A percentile compares a stretch with the other conserved stretches of the same genome.
Evolutionary conservation across 192 early-diverging fungal genomes (phyloP).

Genomic region (Geranomyces variabilis): DNA sequence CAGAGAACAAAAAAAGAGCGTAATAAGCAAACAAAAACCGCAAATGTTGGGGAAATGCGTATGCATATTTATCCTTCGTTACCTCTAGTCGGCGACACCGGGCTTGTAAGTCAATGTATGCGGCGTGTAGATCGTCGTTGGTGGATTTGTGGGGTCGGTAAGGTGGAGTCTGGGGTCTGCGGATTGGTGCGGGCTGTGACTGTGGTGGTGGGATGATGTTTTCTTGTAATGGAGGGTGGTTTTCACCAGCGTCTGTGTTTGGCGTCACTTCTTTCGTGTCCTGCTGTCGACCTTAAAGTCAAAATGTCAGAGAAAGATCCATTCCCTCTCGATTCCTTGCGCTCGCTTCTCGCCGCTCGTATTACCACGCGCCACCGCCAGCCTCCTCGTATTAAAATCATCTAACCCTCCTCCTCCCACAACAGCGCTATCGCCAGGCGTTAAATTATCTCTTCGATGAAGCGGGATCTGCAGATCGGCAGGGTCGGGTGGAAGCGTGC

Average conservation of each 20-base stretch:
- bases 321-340: too few species aligned
- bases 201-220: not conserved
- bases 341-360: too few species aligned
- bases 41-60: too few species aligned
- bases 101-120: not conserved
- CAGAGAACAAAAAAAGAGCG: too few species aligned
- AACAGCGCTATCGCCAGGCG: not conserved
- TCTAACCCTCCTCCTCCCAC: not conserved
- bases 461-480: conserved; percentile 10
- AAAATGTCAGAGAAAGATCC: not conserved
- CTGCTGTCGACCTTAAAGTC: not conserved
- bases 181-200: not conserved
- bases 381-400: too few species aligned
- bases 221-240: too few species aligned
- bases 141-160: not conserved
- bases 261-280: not conserved
- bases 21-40: too few species aligned
- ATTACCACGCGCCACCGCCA: too few species aligned
- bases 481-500: not conserved
- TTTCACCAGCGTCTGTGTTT: too few species aligned
- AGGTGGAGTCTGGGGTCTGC: not conserved
- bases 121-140: too few species aligned
- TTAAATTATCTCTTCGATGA: not conserved
- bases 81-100: too few species aligned
- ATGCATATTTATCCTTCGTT: too few species aligned